phyloP scores from a whole-genome alignment of 2,329 filamentous ascomycete species.

The Aschersonia sp. region DNA sequence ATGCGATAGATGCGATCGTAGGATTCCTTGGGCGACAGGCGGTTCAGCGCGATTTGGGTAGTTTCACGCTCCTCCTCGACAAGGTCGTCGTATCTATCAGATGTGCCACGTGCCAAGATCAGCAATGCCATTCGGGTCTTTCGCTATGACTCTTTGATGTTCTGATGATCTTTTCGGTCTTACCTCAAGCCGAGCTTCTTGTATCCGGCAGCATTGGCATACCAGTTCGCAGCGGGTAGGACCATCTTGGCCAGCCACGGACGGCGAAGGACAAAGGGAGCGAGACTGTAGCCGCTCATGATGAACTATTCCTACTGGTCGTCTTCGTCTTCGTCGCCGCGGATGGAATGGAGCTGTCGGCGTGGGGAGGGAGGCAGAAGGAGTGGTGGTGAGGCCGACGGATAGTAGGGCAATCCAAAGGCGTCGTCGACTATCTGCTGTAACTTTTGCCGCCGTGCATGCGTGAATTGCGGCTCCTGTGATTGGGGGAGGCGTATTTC shows the following conservation, averaged over 20 bases:
- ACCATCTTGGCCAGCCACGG: constrained; percentile 71
- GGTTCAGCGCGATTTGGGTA: constrained; percentile 78
- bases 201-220: constrained; percentile 79
- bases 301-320: constrained; percentile 14
- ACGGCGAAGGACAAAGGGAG: constrained; percentile 65
- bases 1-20: constrained; percentile 98
- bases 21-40: constrained; percentile 74
- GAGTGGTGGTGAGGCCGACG: too few relatives aligned
- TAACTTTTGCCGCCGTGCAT: constrained; percentile 9
- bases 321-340: constrained; percentile 2
- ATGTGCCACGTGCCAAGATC: not conserved
- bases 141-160: not conserved
- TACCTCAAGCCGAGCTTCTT: constrained; percentile 86
- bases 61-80: constrained; percentile 83
- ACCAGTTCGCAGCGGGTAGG: constrained; percentile 76
- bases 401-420: not conserved
- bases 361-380: too few relatives aligned
- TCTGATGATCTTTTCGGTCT: constrained; percentile 7
- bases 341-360: too few relatives aligned
- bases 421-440: too few relatives aligned
- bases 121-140: not conserved
- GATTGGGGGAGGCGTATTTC: constrained; percentile 13
- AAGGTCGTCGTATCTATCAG: constrained; percentile 77
- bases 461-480: constrained; percentile 19
- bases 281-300: constrained; percentile 57